Base-by-base conservation (phyloP, 495 filamentous ascomycete species). In the Neurospora sp. region DNA sequence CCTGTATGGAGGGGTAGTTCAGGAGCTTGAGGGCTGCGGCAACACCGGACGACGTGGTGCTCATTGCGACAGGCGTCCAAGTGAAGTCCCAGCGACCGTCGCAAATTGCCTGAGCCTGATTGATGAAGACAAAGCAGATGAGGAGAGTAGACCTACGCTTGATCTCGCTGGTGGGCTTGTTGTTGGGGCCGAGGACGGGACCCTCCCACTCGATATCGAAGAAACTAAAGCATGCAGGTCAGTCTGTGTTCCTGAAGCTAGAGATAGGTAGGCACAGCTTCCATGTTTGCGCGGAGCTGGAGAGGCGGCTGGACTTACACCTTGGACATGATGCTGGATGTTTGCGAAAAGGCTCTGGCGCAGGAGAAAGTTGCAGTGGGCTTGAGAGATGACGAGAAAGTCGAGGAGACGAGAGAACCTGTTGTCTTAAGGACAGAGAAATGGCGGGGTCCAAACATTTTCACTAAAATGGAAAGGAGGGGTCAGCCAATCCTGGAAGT, bases 201-300 rank as follows among this genome's bases (percentile, higher is more conserved):
- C 90, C 91, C 75, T 86, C 83, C 91, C 91, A 93, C 75, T 83
- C 79, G 73, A 92, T 77, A 19, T 83, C 79, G 73, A 83, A 80
- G 75, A 73, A 83, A 71, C 81, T 83, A 66, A 66, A 66, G 48
- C 42, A 37, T 21, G 28, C 34, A 11, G n/a, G 73, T 76, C 17
- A 77, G 71, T 39, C 69, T 17, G 71, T 43, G 70, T 37, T 70
- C 39, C 48, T 59, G 48, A 66, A 66, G 54, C 54, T 66, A 66
- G 28, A 34, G 28, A 28, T 66, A 66, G 54, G 54, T 34, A 66
- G 28, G 28, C 48, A 66, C 17, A 70, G 75, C 38, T 34, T 28
- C 28, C 15, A 66, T 15, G 54, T 17, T 66, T 66, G 54, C 54
- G 28, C 54, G 28, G 40, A 40, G 38, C 11, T 45, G 70, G 24